Percentiles rank a stretch among this genome's conserved stretches.
phyloP scores from a whole-genome alignment of 441 rosid species.

The Biscutella laevigata region DNA sequence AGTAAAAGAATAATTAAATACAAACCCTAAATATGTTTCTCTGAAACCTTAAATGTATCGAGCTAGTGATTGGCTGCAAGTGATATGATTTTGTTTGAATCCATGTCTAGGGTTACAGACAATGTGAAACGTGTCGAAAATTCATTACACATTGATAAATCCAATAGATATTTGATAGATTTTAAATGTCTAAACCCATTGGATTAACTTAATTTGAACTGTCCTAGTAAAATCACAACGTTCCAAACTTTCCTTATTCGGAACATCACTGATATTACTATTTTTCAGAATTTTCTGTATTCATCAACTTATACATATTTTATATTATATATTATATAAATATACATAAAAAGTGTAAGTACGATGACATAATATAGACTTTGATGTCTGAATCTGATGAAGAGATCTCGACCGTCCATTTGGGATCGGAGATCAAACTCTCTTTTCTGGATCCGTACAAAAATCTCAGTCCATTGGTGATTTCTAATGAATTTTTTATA shows the following conservation, averaged over 20 bases:
- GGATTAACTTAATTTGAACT: slow-evolving; percentile 18
- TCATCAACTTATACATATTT: not conserved
- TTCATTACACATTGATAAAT: slow-evolving; percentile 34
- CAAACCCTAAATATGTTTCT: not conserved
- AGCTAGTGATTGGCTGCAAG: slow-evolving; percentile 57
- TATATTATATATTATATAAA: too few relatives aligned
- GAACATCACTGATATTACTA: slow-evolving; percentile 14
- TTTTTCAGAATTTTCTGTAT: not conserved
- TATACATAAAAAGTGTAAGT: too few relatives aligned
- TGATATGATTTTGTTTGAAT: slow-evolving; percentile 51
- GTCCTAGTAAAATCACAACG: slow-evolving; percentile 31
- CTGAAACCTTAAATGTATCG: slow-evolving; percentile 85
- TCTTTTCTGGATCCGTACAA: slow-evolving; percentile 45
- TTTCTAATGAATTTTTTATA: too few relatives aligned
- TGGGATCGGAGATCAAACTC: slow-evolving; percentile 11
- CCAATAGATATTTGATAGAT: slow-evolving; percentile 15
- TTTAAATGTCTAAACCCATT: slow-evolving; percentile 14
- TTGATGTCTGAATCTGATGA: slow-evolving; percentile 9
- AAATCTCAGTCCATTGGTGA: too few relatives aligned
- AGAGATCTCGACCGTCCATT: slow-evolving; percentile 46
- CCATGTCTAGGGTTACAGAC: slow-evolving; percentile 25
- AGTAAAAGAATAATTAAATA: slow-evolving; percentile 9
- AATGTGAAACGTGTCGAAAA: slow-evolving; percentile 39
- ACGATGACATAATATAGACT: slow-evolving; percentile 14
- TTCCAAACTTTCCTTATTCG: slow-evolving; percentile 22